phyloP scores from a whole-genome alignment of 345 rosid genomes.

The Excoecaria agallocha region DNA sequence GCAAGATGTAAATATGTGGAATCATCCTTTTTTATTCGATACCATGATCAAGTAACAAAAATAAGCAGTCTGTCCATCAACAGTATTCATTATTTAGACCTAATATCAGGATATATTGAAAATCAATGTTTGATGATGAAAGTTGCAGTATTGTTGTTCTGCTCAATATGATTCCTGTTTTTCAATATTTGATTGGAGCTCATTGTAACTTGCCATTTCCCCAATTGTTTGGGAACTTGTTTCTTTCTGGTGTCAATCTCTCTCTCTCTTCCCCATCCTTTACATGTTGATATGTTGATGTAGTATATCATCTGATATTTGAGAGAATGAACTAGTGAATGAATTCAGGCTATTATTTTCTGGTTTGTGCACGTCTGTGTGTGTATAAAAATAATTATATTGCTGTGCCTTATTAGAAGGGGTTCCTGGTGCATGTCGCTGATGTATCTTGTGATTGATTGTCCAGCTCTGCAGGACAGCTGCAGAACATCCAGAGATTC shows the following conservation, averaged over 20 bases:
- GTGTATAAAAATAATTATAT: no score
- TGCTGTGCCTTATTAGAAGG: conserved; percentile 2
- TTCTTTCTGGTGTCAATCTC: neutral
- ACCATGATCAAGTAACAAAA: neutral
- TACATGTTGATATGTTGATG: neutral
- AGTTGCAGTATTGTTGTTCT: neutral
- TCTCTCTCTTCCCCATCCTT: no score
- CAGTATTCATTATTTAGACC: neutral
- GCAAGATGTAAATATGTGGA: neutral
- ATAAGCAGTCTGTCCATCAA: neutral
- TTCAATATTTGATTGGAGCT: neutral
- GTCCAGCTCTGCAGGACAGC: conserved; percentile 82
- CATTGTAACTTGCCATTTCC: neutral
- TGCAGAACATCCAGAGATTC: conserved; percentile 59
- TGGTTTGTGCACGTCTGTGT: neutral
- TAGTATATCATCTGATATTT: neutral
- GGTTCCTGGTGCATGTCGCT: neutral
- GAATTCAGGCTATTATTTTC: neutral
- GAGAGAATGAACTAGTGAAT: neutral
- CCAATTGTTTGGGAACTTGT: neutral
- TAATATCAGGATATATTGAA: neutral
- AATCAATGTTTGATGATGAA: neutral
- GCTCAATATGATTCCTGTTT: neutral
- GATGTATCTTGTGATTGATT: conserved; percentile 14
- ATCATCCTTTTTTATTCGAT: neutral